These are phyloP conservation scores for Cyclocybe cylindracea DNA, from an alignment of 768 basidiomycete species.

Conservation along the genomic window DNA sequence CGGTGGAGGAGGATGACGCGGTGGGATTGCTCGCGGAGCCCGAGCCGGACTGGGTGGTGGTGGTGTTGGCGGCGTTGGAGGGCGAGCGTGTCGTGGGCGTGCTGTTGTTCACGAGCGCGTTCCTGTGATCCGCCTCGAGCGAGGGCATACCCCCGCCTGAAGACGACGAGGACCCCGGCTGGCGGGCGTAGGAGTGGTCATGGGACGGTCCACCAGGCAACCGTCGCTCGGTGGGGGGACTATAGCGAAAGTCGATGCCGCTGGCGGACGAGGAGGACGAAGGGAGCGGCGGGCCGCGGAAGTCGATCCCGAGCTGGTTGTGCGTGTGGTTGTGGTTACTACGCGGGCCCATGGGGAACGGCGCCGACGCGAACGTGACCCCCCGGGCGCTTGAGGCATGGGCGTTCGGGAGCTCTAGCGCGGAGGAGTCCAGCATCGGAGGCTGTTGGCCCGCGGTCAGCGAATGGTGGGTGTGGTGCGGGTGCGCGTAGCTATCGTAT, in stretches of 20 bases:
- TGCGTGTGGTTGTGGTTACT: too few species aligned
- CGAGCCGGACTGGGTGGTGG: conserved; percentile 28
- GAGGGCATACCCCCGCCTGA: conserved; percentile 16
- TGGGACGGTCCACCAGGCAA: conserved; percentile 46
- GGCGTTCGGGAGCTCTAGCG: conserved; percentile 45
- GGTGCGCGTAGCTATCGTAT: conserved; percentile 48
- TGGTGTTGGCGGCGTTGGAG: conserved; percentile 27
- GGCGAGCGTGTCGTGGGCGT: conserved; percentile 33
- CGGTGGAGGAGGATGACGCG: too few species aligned
- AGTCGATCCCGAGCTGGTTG: conserved; percentile 44
- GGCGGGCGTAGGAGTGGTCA: conserved; percentile 43
- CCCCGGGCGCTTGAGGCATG: conserved; percentile 36
- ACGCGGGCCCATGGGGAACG: conserved; percentile 44
- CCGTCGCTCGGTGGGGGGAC: conserved; percentile 38
- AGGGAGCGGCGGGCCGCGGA: conserved; percentile 45
- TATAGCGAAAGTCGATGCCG: conserved; percentile 39
- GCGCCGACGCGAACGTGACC: conserved; percentile 38
- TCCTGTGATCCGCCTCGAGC: conserved; percentile 27
- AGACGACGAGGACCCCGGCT: conserved; percentile 26
- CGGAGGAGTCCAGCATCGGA: conserved; percentile 48
- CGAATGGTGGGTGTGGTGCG: conserved; percentile 22
- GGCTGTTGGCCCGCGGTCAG: conserved; percentile 36
- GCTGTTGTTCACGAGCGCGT: conserved; percentile 30
- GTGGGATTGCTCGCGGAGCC: too few species aligned
- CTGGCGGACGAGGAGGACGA: conserved; percentile 34